Evolutionary conservation across 2,329 filamentous ascomycete species (phyloP).

Genomic region (Fusarium staphyleae): DNA sequence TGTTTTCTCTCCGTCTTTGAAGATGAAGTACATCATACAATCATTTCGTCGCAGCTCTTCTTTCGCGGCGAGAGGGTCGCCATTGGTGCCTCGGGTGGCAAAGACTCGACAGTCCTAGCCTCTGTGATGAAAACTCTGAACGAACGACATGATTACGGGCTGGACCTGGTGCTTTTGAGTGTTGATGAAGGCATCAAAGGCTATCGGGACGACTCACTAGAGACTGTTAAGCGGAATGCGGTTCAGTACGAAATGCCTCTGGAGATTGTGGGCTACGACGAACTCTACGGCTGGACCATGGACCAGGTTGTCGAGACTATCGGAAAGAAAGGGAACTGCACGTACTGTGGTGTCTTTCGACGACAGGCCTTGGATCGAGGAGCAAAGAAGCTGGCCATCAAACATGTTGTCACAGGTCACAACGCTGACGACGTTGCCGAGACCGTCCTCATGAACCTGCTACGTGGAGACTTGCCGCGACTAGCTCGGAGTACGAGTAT

Average conservation of each 20-base stretch:
- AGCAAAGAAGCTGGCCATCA: slow-evolving; percentile 84
- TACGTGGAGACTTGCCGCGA: slow-evolving; percentile 87
- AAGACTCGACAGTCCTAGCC: slow-evolving; percentile 95
- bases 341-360: slow-evolving; percentile 96
- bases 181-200: slow-evolving; percentile 98
- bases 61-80: slow-evolving; percentile 83
- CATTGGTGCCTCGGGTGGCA: slow-evolving; percentile 95
- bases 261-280: slow-evolving; percentile 90
- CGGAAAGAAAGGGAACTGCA: slow-evolving; percentile 98
- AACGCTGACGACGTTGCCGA: slow-evolving; percentile 98
- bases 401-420: slow-evolving; percentile 95
- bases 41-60: slow-evolving; percentile 83
- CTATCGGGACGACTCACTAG: slow-evolving; percentile 93
- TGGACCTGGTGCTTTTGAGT: slow-evolving; percentile 85
- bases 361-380: slow-evolving; percentile 93
- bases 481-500: slow-evolving; percentile 90
- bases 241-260: slow-evolving; percentile 89
- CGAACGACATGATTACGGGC: slow-evolving; percentile 83
- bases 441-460: slow-evolving; percentile 96
- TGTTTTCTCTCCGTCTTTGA: slow-evolving; percentile 93
- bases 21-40: slow-evolving; percentile 91
- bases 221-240: slow-evolving; percentile 95
- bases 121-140: slow-evolving; percentile 95
- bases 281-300: slow-evolving; percentile 99
- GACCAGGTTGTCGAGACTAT: slow-evolving; percentile 96